phyloP scores from a whole-genome alignment of 2,329 filamentous ascomycete species.

The Polytolypa hystricis region DNA sequence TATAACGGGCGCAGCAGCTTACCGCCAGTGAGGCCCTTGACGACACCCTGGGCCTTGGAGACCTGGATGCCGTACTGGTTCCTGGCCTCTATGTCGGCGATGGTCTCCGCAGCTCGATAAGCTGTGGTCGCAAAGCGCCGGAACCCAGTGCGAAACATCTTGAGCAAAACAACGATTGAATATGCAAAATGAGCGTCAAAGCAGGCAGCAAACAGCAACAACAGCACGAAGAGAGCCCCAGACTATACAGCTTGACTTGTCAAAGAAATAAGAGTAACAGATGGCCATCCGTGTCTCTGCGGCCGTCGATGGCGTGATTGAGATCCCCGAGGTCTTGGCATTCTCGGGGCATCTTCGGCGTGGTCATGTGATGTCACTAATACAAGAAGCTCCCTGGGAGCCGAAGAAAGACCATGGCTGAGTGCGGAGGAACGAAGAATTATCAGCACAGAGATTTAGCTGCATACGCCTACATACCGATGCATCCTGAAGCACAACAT shows the following conservation, averaged over 20 bases:
- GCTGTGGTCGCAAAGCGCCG: conserved; percentile 57
- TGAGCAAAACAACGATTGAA: too few species aligned
- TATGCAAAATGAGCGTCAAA: background rate
- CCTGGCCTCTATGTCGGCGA: conserved; percentile 36
- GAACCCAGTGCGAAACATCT: conserved; percentile 59
- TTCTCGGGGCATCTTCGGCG: too few species aligned
- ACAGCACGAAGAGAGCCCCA: too few species aligned
- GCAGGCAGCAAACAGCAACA: background rate
- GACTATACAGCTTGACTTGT: too few species aligned
- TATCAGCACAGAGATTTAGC: too few species aligned
- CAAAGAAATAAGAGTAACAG: background rate
- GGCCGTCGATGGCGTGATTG: background rate
- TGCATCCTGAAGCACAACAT: too few species aligned
- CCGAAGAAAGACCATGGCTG: background rate
- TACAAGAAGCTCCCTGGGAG: background rate
- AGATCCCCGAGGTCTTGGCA: too few species aligned
- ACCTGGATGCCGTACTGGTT: conserved; percentile 58
- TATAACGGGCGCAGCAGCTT: conserved; percentile 18
- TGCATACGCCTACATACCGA: too few species aligned
- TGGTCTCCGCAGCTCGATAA: conserved; percentile 40
- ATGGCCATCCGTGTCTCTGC: background rate
- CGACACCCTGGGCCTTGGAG: conserved; percentile 67
- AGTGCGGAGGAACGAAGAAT: background rate
- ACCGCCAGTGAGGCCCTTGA: conserved; percentile 74
- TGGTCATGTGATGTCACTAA: too few species aligned